phyloP scores from a whole-genome alignment of 1,139 yeast genomes.

The Hyphopichia burtonii region DNA sequence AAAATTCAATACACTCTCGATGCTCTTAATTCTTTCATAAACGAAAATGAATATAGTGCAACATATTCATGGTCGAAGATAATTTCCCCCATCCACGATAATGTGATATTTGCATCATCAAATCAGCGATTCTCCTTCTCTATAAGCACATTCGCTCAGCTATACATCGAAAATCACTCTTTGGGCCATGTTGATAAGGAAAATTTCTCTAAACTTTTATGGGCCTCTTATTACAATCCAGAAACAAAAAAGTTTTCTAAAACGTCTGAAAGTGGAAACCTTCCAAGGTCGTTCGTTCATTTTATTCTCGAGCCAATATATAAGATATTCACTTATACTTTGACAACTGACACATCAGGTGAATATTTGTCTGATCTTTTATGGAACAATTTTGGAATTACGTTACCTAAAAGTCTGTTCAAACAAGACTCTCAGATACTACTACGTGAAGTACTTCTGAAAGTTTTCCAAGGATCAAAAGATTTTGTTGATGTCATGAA shows the following conservation, averaged over 20 bases:
- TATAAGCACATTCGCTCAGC: conserved; percentile 58
- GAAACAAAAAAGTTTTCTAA: conserved; percentile 44
- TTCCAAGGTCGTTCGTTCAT: conserved; percentile 58
- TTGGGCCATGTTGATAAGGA: conserved; percentile 31
- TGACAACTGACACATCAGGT: conserved; percentile 52
- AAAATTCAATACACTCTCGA: conserved; percentile 66
- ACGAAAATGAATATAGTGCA: conserved; percentile 21
- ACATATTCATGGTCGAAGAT: conserved; percentile 26
- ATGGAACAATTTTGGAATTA: conserved; percentile 45
- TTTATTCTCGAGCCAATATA: conserved; percentile 80
- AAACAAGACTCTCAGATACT: conserved; percentile 58
- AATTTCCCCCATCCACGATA: conserved; percentile 62
- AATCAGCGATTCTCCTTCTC: conserved; percentile 63
- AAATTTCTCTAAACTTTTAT: conserved; percentile 53
- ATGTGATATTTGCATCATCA: conserved; percentile 75
- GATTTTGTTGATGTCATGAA: conserved; percentile 55
- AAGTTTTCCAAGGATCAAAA: conserved; percentile 52
- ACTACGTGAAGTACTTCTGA: conserved; percentile 51
- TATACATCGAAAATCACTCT: conserved; percentile 40
- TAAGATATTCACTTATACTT: conserved; percentile 62
- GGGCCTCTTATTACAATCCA: conserved; percentile 68
- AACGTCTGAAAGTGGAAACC: conserved; percentile 23
- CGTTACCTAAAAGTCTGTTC: conserved; percentile 35
- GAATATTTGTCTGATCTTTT: conserved; percentile 39
- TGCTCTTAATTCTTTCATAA: conserved; percentile 56